Percentiles rank a stretch among this genome's conserved stretches.
These are phyloP conservation scores for Pulveroboletus sp. DNA, from an alignment of 768 basidiomycete species.

Conservation along the genomic window DNA sequence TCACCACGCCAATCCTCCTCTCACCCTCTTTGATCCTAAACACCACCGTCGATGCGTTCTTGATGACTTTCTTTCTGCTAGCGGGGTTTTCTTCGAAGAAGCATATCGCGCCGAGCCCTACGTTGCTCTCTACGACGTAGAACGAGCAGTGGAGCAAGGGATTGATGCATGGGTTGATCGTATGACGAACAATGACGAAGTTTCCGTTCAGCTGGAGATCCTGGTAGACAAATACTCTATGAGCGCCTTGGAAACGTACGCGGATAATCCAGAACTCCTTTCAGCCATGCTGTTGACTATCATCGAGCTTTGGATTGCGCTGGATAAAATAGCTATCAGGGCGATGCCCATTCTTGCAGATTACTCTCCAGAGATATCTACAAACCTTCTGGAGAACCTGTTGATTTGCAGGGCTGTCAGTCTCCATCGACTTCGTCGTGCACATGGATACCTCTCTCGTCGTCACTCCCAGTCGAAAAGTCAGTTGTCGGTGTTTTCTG, in stretches of 20 bases:
- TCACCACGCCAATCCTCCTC: constrained; percentile 2
- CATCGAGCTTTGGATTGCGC: constrained; percentile 47
- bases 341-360: constrained; percentile 37
- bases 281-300: constrained; percentile 43
- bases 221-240: constrained; percentile 27
- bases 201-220: constrained; percentile 26
- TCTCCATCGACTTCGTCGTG: constrained; percentile 29
- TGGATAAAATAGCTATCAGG: constrained; percentile 37
- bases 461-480: constrained; percentile 21
- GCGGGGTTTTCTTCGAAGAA: constrained; percentile 15
- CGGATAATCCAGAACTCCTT: constrained; percentile 33
- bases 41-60: constrained; percentile 11
- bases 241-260: constrained; percentile 26
- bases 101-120: constrained; percentile 10
- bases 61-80: constrained; percentile 14
- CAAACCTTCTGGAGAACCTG: constrained; percentile 36
- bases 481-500: constrained; percentile 35
- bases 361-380: constrained; percentile 47
- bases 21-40: not conserved
- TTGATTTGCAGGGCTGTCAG: constrained; percentile 34
- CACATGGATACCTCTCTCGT: constrained; percentile 28
- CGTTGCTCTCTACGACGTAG: constrained; percentile 36
- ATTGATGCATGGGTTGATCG: constrained; percentile 34
- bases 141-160: constrained; percentile 27
- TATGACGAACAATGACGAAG: constrained; percentile 16